Evolutionary conservation across 208 protist species (phyloP), one percentile per base, ranked within the genome.

Genomic region (Acanthamoeba sp.): DNA sequence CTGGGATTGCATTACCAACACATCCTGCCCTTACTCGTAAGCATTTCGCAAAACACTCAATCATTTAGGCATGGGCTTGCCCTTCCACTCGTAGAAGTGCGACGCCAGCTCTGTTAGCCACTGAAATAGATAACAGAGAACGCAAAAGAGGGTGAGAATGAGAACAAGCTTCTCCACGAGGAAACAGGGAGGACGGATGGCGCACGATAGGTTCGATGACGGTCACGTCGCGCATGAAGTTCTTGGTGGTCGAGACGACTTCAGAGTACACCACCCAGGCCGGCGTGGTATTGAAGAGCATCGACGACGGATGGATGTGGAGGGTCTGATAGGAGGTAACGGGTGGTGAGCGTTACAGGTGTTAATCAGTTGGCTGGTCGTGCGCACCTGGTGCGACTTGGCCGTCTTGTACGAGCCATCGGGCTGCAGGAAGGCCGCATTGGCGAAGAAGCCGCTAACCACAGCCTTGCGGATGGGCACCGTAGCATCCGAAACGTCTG

Each of bases 331-430:
- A 7, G 24, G 24, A 48, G 84, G 18, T 84, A 84, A 34, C 10
- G 27, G 29, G 22, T 7, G 18, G 1, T 50, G 18, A 10, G 10
- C 10, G 40, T 38, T 12, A 29, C n/a, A n/a, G n/a, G n/a, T n/a
- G 32, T 9, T 45, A 34, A 34, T 14, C 42, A 5, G 4, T 32
- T 14, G 2, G 14, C 0, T 14, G 29, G 27, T 38, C 32, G 34
- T 36, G 6, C 24, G 62, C 91, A 93, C 89, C 34, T 99, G 98
- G 95, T 99, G 99, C 95, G 99, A 99, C 95, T 99, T 99, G 24
- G 99, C 95, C 0, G 99, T 98, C 78, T 99, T 98, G 92, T 98
- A 98, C 27, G 85, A 94, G 12, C 96, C 96, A 38, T 97, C 95
- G 0, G 96, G 24, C 64, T 95, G 85, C n/a, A 93, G 52, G 32